Conservation (phyloP, 2,329 filamentous ascomycete genomes). For the Aspergillus awamori region DNA sequence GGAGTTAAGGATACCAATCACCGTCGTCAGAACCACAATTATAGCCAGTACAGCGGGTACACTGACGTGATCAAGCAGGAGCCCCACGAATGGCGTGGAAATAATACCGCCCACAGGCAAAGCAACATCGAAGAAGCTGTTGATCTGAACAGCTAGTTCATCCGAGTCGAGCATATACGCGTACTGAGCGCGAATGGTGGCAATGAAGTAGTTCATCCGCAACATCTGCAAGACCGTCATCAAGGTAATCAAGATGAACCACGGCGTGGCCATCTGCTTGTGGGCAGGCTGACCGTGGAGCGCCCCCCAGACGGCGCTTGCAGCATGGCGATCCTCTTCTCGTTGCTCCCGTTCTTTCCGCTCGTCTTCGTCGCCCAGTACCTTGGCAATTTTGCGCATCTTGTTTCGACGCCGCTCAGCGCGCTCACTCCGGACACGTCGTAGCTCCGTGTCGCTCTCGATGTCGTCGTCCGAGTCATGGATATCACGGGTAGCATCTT, state of each 20-base stretch:
- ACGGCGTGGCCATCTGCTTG: conserved; percentile 75
- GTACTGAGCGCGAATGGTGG: conserved; percentile 83
- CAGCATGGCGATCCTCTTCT: conserved; percentile 70
- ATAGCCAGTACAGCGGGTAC: conserved; percentile 70
- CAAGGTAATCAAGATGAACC: conserved; percentile 84
- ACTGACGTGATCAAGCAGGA: conserved; percentile 74
- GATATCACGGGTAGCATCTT: conserved; percentile 38
- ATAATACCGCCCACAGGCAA: conserved; percentile 79
- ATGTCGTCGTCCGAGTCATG: conserved; percentile 56
- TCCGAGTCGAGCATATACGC: conserved; percentile 69
- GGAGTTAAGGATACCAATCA: conserved; percentile 75
- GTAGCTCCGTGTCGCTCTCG: conserved; percentile 53
- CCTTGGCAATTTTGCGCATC: conserved; percentile 67
- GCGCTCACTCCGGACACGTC: conserved; percentile 55
- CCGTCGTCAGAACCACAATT: conserved; percentile 71
- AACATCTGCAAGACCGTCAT: conserved; percentile 80
- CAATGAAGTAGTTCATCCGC: conserved; percentile 90
- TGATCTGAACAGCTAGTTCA: conserved; percentile 67
- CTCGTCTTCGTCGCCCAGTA: conserved; percentile 68
- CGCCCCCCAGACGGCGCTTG: conserved; percentile 80
- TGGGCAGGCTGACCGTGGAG: conserved; percentile 71
- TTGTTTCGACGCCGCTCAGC: conserved; percentile 63
- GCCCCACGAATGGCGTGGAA: conserved; percentile 81
- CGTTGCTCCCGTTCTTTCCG: conserved; percentile 58
- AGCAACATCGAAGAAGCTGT: conserved; percentile 81